Conservation (phyloP, 345 rosid genomes). For the Linum tenue region DNA sequence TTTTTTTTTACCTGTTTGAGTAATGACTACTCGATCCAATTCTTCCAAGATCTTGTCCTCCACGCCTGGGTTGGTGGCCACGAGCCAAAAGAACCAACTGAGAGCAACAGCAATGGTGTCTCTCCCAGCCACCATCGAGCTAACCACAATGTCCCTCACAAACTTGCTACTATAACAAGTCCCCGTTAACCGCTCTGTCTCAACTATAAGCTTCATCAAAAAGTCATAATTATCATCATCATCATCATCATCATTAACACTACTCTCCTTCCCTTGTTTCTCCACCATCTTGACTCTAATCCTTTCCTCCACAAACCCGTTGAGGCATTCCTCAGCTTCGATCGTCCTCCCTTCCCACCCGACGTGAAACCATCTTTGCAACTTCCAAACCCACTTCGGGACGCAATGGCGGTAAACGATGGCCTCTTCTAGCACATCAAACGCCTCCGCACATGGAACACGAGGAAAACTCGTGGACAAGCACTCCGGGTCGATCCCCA, state of each 20-base stretch:
- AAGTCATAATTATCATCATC: background rate
- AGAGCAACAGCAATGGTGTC: background rate
- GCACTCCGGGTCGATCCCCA: conserved; percentile 9
- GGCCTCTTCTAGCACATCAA: background rate
- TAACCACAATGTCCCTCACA: conserved; percentile 6
- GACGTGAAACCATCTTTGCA: conserved; percentile 7
- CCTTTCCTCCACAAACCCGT: background rate
- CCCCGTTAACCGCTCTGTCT: background rate
- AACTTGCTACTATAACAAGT: background rate
- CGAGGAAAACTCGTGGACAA: conserved; percentile 1
- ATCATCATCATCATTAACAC: background rate
- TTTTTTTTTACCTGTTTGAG: no score
- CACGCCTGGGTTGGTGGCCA: background rate
- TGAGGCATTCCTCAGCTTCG: background rate
- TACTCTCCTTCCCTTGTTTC: no score
- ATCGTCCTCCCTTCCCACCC: conserved; percentile 9
- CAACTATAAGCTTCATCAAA: background rate
- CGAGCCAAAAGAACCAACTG: conserved; percentile 9
- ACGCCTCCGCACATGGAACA: conserved; percentile 1
- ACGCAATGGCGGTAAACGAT: background rate
- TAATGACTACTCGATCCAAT: no score
- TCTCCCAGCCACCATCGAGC: background rate
- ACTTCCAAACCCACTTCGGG: conserved; percentile 6
- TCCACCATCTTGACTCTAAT: background rate
- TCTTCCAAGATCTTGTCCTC: conserved; percentile 9